Conservation (phyloP, 192 early-diverging fungal species). For the Umbelopsis isabellina region DNA sequence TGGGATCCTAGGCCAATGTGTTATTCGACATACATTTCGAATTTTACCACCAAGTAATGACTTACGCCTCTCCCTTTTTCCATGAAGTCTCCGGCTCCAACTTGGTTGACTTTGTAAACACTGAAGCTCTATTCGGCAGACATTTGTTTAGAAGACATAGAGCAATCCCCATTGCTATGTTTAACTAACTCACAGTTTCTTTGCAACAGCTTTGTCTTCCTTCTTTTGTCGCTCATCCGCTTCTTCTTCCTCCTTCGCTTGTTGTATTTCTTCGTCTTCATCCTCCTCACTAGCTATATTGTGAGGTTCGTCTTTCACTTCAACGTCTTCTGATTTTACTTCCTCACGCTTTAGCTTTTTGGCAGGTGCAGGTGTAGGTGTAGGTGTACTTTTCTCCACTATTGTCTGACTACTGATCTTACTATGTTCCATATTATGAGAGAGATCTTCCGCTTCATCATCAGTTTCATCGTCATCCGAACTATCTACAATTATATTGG, state of each 20-base stretch:
- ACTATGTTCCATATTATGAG: conserved; percentile 7
- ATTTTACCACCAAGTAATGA: neutral
- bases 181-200: conserved; percentile 25
- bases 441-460: neutral
- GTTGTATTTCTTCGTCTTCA: conserved; percentile 27
- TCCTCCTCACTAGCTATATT: neutral
- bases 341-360: conserved; percentile 6
- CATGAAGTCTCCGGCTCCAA: conserved; percentile 38
- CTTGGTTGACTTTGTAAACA: conserved; percentile 1
- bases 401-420: neutral
- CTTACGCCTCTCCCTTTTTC: conserved; percentile 54
- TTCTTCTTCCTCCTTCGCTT: conserved; percentile 38
- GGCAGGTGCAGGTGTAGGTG: neutral
- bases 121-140: neutral
- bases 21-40: neutral
- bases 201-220: conserved; percentile 19
- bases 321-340: neutral
- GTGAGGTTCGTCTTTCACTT: neutral
- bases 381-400: neutral
- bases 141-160: too few species aligned
- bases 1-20: conserved; percentile 56
- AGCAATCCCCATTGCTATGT: too few species aligned
- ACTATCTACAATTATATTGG: conserved; percentile 22
- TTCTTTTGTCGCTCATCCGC: conserved; percentile 21
- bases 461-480: conserved; percentile 30